Percentiles rank a stretch among this genome's conserved stretches.
phyloP scores from a whole-genome alignment of 345 rosid species.

The thale cress (Arabidopsis thaliana) region TAIR10.1 NC_003076.8:4132001-4132500 shows the following conservation, averaged over 20 bases:
- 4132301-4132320: slow-evolving; percentile 10
- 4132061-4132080: slow-evolving; percentile 77
- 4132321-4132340: slow-evolving; percentile 17
- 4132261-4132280: background rate
- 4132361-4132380: slow-evolving; percentile 7
- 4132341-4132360: slow-evolving; percentile 3
- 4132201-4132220: slow-evolving; percentile 2
- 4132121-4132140: slow-evolving; percentile 24
- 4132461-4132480: slow-evolving; percentile 13
- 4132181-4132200: slow-evolving; percentile 16
- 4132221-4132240: background rate
- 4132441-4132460: slow-evolving; percentile 23
- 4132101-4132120: slow-evolving; percentile 23
- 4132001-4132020: background rate
- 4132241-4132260: slow-evolving; percentile 2
- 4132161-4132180: slow-evolving; percentile 40
- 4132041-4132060: slow-evolving; percentile 43
- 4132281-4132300: slow-evolving; percentile 1
- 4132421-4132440: slow-evolving; percentile 29
- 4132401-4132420: background rate
- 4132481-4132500: slow-evolving; percentile 39
- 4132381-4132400: background rate
- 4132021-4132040: background rate
- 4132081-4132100: slow-evolving; percentile 55
- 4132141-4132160: slow-evolving; percentile 14